Base-by-base conservation (phyloP, 768 basidiomycete genomes). In the Podaxis sp. region DNA sequence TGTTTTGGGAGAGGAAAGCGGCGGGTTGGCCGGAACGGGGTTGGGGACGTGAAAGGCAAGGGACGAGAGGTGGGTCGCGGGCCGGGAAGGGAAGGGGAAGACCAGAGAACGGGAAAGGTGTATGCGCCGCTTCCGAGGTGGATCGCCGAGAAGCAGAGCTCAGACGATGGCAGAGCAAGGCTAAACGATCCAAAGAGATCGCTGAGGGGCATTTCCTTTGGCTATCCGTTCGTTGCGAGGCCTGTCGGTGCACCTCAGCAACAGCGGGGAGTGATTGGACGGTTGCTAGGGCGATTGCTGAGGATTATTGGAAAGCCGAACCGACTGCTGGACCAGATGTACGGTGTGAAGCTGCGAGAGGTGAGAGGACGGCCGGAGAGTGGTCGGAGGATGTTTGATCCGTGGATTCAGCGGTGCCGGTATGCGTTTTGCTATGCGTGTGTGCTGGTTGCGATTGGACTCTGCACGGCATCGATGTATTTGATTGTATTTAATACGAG, bases 211-310 rank as follows among this genome's bases (percentile, higher is more conserved):
- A 81, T 82, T 46, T 80, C 77, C 15, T 82, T 80, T 64, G 83
- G 86, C 13, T 86, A 88, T 63, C 87, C 87, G 13, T 87, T 88
- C 65, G 76, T 87, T 40, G 78, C 85, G 2, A 80, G 85, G 9
- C 82, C 84, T 2, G 73, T 74, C 11, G 56, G 46, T 51, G 19
- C 36, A 24, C 19, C 42, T 11, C 38, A 24, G 26, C 53, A 11
- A 2, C 44, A 17, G 1, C 0, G 19, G 8, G 44, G 44, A 19
- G 1, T 22, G 15, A 1, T 19, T 46, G 44, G 8, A 22, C 12
- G 62, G 42, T 44, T 68, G 39, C 46, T 63, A 42, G 63, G 57
- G 48, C 62, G 68, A 58, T 63, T 72, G 39, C 56, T 69, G 33
- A 66, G 72, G 64, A 56, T 84, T 68, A 72, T 84, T 71, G 64